These are phyloP conservation scores for Ustilaginoidea virens DNA, from an alignment of 2,329 filamentous ascomycete genomes.

Conservation along the genomic window DNA sequence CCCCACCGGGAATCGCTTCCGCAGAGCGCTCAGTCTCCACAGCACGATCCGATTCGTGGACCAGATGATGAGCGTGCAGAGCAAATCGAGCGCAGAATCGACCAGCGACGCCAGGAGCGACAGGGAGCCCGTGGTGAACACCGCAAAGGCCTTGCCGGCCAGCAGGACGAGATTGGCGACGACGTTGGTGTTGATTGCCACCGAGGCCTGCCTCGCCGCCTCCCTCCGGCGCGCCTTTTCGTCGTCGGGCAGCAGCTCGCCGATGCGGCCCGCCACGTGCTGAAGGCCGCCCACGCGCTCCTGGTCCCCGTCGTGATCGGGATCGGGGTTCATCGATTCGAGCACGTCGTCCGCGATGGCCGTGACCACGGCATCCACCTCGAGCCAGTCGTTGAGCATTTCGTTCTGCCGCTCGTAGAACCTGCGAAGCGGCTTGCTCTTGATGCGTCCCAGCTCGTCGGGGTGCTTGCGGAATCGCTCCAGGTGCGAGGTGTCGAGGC, in stretches of 20 bases:
- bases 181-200: conserved; percentile 75
- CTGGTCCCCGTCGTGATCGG: conserved; percentile 17
- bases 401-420: conserved; percentile 18
- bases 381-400: conserved; percentile 18
- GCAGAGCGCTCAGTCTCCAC: conserved; percentile 30
- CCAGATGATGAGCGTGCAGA: conserved; percentile 69
- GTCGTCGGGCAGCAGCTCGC: conserved; percentile 16
- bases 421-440: conserved; percentile 12
- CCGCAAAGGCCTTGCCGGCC: conserved; percentile 57
- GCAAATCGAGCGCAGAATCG: conserved; percentile 61
- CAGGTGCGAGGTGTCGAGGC: conserved; percentile 13
- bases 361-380: conserved; percentile 18
- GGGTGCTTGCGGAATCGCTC: conserved; percentile 16
- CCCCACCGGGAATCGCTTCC: conserved; percentile 59
- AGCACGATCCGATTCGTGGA: conserved; percentile 54
- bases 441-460: conserved; percentile 12
- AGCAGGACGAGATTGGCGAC: conserved; percentile 59
- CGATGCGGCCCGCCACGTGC: conserved; percentile 14
- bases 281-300: conserved; percentile 16
- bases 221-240: conserved; percentile 13
- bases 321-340: conserved; percentile 19
- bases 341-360: conserved; percentile 18
- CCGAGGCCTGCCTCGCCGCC: conserved; percentile 10
- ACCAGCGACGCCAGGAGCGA: conserved; percentile 64
- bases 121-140: conserved; percentile 63